Evolutionary conservation across 1,284 basidiomycete genomes (phyloP).

Genomic region (Sanghuangporus baumii): DNA sequence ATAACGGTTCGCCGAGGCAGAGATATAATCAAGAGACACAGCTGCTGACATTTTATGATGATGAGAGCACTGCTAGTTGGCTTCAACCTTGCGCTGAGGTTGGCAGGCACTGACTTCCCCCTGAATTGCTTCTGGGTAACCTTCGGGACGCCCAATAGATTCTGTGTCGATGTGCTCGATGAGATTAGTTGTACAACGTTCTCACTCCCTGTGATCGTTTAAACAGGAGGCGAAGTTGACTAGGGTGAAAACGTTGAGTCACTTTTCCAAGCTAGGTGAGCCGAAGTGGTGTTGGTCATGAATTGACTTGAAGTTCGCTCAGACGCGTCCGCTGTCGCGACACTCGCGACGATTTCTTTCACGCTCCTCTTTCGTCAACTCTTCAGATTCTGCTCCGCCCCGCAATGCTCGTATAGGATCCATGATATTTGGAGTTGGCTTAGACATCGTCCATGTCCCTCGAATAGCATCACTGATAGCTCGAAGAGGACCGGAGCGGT

Average conservation of each 20-base stretch:
- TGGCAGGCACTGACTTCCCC: not conserved
- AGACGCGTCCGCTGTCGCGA: not conserved
- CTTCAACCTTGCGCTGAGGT: not conserved
- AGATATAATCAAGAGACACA: slow-evolving; percentile 48
- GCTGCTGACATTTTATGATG: slow-evolving; percentile 23
- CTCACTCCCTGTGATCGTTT: too few species aligned
- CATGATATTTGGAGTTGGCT: slow-evolving; percentile 66
- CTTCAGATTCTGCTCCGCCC: not conserved
- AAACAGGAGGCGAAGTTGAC: too few species aligned
- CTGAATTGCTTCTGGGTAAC: not conserved
- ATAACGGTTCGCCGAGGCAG: slow-evolving; percentile 75
- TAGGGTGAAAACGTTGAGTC: not conserved
- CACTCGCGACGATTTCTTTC: not conserved
- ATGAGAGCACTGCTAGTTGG: not conserved
- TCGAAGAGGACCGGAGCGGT: slow-evolving; percentile 42
- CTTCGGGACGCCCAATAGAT: not conserved
- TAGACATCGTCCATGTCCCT: slow-evolving; percentile 69
- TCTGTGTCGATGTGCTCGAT: too few species aligned
- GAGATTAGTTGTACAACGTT: too few species aligned
- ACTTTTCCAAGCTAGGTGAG: not conserved
- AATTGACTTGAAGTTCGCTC: too few species aligned
- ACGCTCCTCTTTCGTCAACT: not conserved
- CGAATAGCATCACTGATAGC: slow-evolving; percentile 53
- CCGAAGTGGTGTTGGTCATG: not conserved
- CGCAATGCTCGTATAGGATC: not conserved